Conservation (phyloP, 495 filamentous ascomycete species). For the Xylaria nigripes region DNA sequence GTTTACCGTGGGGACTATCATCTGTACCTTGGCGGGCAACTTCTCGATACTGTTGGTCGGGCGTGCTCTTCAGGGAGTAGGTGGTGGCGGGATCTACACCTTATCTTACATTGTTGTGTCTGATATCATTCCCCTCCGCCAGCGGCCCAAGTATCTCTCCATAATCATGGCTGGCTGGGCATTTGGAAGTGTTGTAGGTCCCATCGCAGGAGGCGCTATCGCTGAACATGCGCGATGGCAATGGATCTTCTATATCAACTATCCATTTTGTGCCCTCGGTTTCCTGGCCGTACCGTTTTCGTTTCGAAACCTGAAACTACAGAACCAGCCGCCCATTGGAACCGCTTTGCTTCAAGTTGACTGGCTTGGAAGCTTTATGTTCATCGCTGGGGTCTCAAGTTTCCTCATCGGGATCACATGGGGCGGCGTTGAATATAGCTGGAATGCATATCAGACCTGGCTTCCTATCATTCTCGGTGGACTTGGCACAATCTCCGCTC, state of each 20-base stretch:
- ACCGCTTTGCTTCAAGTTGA: conserved; percentile 48
- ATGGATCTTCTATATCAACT: conserved; percentile 42
- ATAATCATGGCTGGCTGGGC: conserved; percentile 33
- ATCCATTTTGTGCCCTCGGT: conserved; percentile 33
- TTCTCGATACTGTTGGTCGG: conserved; percentile 23
- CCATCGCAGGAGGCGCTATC: conserved; percentile 58
- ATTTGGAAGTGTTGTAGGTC: conserved; percentile 56
- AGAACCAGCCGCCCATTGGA: conserved; percentile 11
- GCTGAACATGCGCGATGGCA: conserved; percentile 31
- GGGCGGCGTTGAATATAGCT: conserved; percentile 47
- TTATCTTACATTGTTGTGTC: conserved; percentile 24
- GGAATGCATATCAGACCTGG: conserved; percentile 46
- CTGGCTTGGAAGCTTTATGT: conserved; percentile 51
- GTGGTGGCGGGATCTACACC: conserved; percentile 26
- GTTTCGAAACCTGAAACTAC: conserved; percentile 21
- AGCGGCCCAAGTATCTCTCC: conserved; percentile 39
- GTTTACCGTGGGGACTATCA: conserved; percentile 31
- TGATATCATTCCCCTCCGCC: conserved; percentile 45
- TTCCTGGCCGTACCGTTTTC: conserved; percentile 22
- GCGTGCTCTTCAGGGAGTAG: conserved; percentile 31
- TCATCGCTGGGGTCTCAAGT: conserved; percentile 36
- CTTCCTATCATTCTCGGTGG: conserved; percentile 49
- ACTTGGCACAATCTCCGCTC: conserved; percentile 33
- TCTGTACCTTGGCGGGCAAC: conserved; percentile 12
- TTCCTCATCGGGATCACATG: conserved; percentile 50